Evolutionary conservation across 2,329 filamentous ascomycete genomes (phyloP).

Genomic region (Fusarium sp.): DNA sequence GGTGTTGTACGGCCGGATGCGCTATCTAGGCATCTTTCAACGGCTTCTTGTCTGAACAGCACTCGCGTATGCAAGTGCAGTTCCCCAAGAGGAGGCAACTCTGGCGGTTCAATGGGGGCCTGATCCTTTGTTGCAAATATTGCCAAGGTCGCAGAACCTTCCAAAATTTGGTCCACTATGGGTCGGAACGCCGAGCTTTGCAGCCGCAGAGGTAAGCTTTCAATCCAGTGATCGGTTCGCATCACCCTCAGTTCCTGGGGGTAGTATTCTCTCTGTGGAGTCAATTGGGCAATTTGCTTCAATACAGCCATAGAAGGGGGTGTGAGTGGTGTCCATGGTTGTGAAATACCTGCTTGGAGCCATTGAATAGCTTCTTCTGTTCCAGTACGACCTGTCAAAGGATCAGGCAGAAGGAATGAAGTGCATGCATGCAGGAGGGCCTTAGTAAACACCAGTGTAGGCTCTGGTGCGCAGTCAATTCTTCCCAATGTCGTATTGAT

Average conservation of each 20-base stretch:
- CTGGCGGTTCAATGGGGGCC: background rate
- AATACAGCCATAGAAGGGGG: constrained; percentile 11
- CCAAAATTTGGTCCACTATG: constrained; percentile 48
- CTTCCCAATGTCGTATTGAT: constrained; percentile 66
- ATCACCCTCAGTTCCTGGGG: constrained; percentile 49
- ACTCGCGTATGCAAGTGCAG: constrained; percentile 33
- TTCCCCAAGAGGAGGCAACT: constrained; percentile 25
- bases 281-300: constrained; percentile 41
- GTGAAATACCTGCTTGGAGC: constrained; percentile 61
- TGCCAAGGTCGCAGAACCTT: constrained; percentile 44
- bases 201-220: constrained; percentile 42
- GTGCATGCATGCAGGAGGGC: constrained; percentile 70
- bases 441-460: constrained; percentile 64
- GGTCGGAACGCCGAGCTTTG: constrained; percentile 52
- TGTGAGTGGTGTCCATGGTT: constrained; percentile 58
- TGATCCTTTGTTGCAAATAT: constrained; percentile 39
- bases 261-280: constrained; percentile 51
- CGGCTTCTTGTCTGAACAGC: constrained; percentile 30
- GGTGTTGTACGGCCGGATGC: constrained; percentile 7
- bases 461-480: constrained; percentile 68
- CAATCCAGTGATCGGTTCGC: constrained; percentile 50
- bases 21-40: constrained; percentile 25
- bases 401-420: constrained; percentile 66
- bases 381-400: constrained; percentile 68
- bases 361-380: constrained; percentile 67